Percentiles rank a stretch among this genome's conserved stretches.
These are phyloP conservation scores for Mortierella sp. DNA, from an alignment of 371 early-diverging fungal genomes.

Conservation along the genomic window DNA sequence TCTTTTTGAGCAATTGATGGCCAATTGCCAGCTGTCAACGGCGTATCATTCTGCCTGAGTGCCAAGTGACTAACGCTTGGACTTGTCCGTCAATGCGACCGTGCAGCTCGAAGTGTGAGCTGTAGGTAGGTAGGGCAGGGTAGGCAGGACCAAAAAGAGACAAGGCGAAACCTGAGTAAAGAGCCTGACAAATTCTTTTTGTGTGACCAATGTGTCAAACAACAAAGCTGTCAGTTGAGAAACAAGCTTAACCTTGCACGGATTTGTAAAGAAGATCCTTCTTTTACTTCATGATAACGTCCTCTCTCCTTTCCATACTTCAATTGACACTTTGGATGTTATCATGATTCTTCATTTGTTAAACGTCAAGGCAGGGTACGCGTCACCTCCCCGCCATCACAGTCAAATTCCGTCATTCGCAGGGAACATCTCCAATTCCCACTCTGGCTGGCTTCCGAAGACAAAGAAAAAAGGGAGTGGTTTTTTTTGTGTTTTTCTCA, in stretches of 20 bases:
- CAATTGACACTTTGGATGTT: background rate
- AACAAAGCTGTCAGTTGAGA: background rate
- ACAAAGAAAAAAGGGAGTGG: background rate
- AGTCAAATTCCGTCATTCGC: background rate
- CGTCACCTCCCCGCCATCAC: background rate
- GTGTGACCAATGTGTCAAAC: background rate
- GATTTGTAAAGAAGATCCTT: background rate
- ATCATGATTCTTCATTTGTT: background rate
- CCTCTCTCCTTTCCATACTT: background rate
- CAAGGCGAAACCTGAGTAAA: background rate
- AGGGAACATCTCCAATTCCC: background rate
- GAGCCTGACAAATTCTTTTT: slow-evolving; percentile 8
- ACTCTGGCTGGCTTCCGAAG: background rate
- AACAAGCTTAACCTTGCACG: background rate
- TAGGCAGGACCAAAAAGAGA: background rate
- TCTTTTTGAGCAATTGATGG: background rate
- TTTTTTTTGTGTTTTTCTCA: background rate
- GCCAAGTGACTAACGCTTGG: too few species aligned
- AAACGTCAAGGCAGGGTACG: background rate
- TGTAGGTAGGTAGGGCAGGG: too few species aligned
- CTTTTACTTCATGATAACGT: background rate
- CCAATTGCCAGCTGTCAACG: background rate
- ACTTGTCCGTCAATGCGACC: too few species aligned
- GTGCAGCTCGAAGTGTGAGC: too few species aligned
- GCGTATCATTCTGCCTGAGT: background rate